Evolutionary conservation across 73 alveolate genomes (phyloP).

Genomic region (Paraurostyla sp.): DNA sequence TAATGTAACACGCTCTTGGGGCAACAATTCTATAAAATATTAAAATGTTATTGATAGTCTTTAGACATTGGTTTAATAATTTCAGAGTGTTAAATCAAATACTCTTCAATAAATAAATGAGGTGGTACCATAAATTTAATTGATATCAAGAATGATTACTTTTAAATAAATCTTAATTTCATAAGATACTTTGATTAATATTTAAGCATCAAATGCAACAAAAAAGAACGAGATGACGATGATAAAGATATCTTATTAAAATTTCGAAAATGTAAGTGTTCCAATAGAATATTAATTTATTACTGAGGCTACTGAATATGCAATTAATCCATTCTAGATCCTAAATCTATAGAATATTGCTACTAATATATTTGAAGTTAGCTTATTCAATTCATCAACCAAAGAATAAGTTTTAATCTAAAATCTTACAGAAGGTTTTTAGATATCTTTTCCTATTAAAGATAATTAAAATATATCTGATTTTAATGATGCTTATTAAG

Average conservation of each 20-base stretch:
- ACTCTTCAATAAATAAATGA: no score
- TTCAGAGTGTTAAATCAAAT: no score
- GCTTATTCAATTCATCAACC: background rate
- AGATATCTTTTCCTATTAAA: background rate
- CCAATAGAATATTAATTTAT: background rate
- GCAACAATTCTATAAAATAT: background rate
- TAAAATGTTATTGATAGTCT: background rate
- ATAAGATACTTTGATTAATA: background rate
- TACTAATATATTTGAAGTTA: background rate
- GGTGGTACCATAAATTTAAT: no score
- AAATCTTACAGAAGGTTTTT: background rate
- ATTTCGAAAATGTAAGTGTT: background rate
- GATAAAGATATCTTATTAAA: background rate
- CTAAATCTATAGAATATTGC: background rate
- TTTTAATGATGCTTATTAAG: background rate
- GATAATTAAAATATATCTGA: conserved; percentile 10
- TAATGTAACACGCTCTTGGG: background rate
- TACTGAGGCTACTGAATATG: background rate
- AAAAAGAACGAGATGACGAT: background rate
- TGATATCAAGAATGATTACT: no score
- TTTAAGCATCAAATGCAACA: background rate
- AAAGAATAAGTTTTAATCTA: background rate
- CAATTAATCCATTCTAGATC: background rate
- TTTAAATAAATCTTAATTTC: background rate
- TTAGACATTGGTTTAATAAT: no score